Evolutionary conservation across 2,329 filamentous ascomycete species (phyloP).

Genomic region (Pseudopyrenochaeta lycopersici): DNA sequence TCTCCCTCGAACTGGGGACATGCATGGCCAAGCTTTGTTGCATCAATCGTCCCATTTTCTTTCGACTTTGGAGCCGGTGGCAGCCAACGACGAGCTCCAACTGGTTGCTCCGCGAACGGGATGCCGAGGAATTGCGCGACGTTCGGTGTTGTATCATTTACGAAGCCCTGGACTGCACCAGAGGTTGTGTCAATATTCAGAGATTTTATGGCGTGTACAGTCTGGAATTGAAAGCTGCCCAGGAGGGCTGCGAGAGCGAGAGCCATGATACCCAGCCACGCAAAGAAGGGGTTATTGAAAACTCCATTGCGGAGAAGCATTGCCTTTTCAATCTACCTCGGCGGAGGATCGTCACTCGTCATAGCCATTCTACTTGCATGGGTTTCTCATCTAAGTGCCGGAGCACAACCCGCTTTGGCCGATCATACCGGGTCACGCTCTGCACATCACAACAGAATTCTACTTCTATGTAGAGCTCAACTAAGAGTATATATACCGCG

Average conservation of each 20-base stretch:
- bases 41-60: constrained; percentile 30
- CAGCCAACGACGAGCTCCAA: constrained; percentile 44
- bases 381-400: background rate
- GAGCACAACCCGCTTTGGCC: background rate
- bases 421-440: background rate
- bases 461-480: background rate
- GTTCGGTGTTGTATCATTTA: constrained; percentile 44
- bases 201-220: constrained; percentile 19
- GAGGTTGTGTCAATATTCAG: constrained; percentile 36
- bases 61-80: constrained; percentile 35
- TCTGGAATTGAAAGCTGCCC: constrained; percentile 15
- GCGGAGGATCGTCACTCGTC: background rate
- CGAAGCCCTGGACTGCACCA: constrained; percentile 41
- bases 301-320: background rate
- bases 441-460: background rate
- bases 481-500: background rate
- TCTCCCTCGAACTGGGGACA: constrained; percentile 37
- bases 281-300: background rate
- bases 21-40: constrained; percentile 36
- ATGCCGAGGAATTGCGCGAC: constrained; percentile 52
- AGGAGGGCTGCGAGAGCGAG: constrained; percentile 13
- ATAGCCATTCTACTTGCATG: background rate
- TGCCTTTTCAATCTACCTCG: background rate
- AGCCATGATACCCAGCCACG: constrained; percentile 12
- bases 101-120: constrained; percentile 48